phyloP scores from a whole-genome alignment of 202 grass and related monocot genomes.

The Carex arenaria region DNA sequence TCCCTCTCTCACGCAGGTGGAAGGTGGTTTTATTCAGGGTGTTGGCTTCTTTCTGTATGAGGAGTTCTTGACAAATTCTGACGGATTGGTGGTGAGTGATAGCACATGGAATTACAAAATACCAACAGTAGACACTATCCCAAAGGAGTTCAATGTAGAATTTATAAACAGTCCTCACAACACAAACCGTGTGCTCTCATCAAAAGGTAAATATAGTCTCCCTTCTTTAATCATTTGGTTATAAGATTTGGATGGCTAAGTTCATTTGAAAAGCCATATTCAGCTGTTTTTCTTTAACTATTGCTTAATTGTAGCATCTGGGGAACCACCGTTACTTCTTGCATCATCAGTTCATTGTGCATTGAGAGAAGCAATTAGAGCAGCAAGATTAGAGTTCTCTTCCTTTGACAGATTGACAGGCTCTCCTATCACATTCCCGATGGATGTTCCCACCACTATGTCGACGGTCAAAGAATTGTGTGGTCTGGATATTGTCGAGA shows the following conservation, averaged over 20 bases:
- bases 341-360: constrained; percentile 85
- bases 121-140: constrained; percentile 82
- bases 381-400: constrained; percentile 48
- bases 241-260: not conserved
- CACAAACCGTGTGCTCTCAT: constrained; percentile 62
- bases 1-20: constrained; percentile 32
- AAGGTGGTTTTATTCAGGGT: constrained; percentile 84
- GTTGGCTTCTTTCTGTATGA: constrained; percentile 89
- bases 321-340: constrained; percentile 82
- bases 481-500: constrained; percentile 71
- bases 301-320: constrained; percentile 49
- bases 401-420: not conserved
- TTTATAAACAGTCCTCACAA: constrained; percentile 61
- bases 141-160: constrained; percentile 80
- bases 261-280: not conserved
- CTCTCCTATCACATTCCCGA: constrained; percentile 48
- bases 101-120: constrained; percentile 97
- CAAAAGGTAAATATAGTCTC: constrained; percentile 36
- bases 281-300: not conserved
- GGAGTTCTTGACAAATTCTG: constrained; percentile 60
- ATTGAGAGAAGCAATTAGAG: constrained; percentile 82
- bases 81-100: constrained; percentile 65
- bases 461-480: constrained; percentile 81
- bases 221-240: not conserved
- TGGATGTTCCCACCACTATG: constrained; percentile 86